Evolutionary conservation across 495 filamentous ascomycete species (phyloP).

Genomic region (Venustampulla echinocandica): DNA sequence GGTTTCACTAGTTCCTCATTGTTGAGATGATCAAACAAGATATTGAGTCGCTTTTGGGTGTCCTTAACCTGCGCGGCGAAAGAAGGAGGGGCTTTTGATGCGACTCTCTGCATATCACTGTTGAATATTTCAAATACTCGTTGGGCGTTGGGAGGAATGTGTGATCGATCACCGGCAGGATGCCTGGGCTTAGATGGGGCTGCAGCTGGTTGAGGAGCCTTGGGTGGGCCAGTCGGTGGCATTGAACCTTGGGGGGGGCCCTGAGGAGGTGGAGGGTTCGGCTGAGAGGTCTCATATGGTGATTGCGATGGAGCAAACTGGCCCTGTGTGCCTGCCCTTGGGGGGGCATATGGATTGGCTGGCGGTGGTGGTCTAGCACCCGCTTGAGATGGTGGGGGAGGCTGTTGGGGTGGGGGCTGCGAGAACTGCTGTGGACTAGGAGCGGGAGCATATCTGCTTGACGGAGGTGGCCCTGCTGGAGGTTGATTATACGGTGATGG

Average conservation of each 20-base stretch:
- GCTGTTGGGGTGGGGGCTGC: constrained; percentile 33
- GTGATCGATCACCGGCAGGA: constrained; percentile 80
- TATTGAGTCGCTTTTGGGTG: constrained; percentile 81
- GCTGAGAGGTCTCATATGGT: constrained; percentile 22
- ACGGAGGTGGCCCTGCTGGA: constrained; percentile 61
- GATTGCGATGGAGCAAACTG: constrained; percentile 31
- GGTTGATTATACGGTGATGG: constrained; percentile 86
- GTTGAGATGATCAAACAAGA: constrained; percentile 93
- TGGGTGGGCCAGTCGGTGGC: constrained; percentile 21
- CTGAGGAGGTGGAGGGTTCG: constrained; percentile 15
- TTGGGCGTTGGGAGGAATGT: constrained; percentile 69
- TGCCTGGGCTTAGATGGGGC: constrained; percentile 46
- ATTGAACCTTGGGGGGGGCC: constrained; percentile 22
- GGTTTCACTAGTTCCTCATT: constrained; percentile 82
- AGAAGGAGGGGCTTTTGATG: constrained; percentile 65
- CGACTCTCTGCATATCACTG: constrained; percentile 80
- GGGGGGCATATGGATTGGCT: constrained; percentile 54
- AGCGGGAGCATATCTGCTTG: constrained; percentile 79
- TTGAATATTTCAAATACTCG: constrained; percentile 74
- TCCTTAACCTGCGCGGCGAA: constrained; percentile 85
- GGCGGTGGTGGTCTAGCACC: constrained; percentile 34
- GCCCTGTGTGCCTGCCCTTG: constrained; percentile 27
- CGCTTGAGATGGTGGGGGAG: constrained; percentile 44
- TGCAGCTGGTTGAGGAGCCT: constrained; percentile 34
- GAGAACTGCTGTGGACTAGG: constrained; percentile 49